Conservation (phyloP, 2,329 filamentous ascomycete genomes). For the Thielaviopsis ethacetica region DNA sequence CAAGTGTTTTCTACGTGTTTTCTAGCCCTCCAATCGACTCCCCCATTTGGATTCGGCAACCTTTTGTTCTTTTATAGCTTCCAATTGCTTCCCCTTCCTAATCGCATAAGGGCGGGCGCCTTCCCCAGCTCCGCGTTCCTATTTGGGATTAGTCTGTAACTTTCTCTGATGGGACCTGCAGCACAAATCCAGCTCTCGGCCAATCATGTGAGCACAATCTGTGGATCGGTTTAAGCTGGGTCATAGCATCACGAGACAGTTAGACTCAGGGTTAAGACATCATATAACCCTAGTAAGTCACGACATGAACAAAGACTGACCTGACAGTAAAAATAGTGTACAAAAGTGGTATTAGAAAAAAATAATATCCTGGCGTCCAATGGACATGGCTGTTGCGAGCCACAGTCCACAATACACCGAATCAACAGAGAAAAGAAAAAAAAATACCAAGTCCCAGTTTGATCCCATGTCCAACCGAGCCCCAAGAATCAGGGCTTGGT, state of each 20-base stretch:
- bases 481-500: not conserved
- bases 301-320: not conserved
- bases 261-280: not conserved
- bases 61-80: not conserved
- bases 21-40: not conserved
- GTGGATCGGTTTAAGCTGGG: not conserved
- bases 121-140: slow-evolving; percentile 1
- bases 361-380: not conserved
- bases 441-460: not conserved
- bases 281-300: not conserved
- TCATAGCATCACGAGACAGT: not conserved
- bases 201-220: not conserved
- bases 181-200: not conserved
- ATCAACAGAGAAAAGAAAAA: not conserved
- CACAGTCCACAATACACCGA: not conserved
- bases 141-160: not conserved
- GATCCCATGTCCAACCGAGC: not conserved
- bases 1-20: not conserved
- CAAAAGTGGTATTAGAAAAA: not conserved
- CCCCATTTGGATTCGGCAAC: not conserved
- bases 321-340: not conserved
- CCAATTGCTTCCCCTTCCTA: not conserved
- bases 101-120: not conserved
- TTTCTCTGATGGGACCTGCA: not conserved
- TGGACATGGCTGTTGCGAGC: not conserved